Base-by-base conservation (phyloP, 495 filamentous ascomycete genomes). In the Thermothielavioides terrestris region DNA sequence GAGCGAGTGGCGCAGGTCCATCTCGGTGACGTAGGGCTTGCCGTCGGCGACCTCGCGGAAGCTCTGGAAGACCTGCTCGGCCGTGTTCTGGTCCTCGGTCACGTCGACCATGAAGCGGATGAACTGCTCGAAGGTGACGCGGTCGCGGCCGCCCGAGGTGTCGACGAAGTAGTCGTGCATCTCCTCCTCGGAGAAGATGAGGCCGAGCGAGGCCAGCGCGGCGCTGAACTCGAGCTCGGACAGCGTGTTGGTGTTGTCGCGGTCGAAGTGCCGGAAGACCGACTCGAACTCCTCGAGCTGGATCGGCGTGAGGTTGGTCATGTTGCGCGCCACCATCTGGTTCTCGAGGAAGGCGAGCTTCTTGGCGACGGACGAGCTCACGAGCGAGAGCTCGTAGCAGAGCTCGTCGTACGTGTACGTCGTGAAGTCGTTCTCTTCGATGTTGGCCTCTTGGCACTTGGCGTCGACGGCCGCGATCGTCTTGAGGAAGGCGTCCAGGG, bases 61-160 rank as follows among this genome's bases (percentile, higher is more conserved):
- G 61, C 82, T 88, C 68, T 97, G 92, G 68, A 89, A 96, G 0
- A 97, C 94, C 62, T 98, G 92, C 68, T 95, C 92, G 18, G 92
- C 94, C 15, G 89, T 94, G 59, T 97, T 95, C 66, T 98, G 92
- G 60, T 98, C 92, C 66, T 98, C 92, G 1, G 94, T 97, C 32
- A 95, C 91, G 57, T 89, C 88, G 7, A 98, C 92, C 92, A 98
- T 98, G 71, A 97, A 98, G 20, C 85, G 79, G 66, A 98, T 98
- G 63, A 98, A 98, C 66, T 96, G 94, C 70, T 98, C 92, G 62
- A 98, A 98, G 8, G 86, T 91, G 43, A 98, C 92, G 51, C 83
- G 77, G 55, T 80, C 76, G 31, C 77, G 74, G 1, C 83, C 81
- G 23, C 72, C 84, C 49, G 86, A 87, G n/a, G 88, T 89, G 21